Percentiles rank a stretch among this genome's conserved stretches.
Evolutionary conservation across 2,329 filamentous ascomycete genomes (phyloP).

Genomic region (Pyrenophora teres): DNA sequence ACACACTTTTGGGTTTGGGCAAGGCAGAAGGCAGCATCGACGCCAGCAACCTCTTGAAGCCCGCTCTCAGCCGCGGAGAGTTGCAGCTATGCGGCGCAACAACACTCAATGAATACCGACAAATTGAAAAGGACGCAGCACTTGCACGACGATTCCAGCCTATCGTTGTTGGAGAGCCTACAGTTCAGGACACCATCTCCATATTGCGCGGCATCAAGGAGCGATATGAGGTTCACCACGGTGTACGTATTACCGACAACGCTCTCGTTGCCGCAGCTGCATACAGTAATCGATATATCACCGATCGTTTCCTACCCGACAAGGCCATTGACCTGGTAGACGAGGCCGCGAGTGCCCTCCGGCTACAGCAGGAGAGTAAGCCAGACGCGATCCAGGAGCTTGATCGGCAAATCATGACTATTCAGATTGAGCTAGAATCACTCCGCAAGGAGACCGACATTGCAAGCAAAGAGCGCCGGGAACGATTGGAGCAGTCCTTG

Average conservation of each 20-base stretch:
- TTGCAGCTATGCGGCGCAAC: conserved; percentile 95
- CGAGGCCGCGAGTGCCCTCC: conserved; percentile 86
- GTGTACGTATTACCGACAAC: conserved; percentile 90
- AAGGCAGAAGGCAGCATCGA: conserved; percentile 97
- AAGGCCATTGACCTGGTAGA: conserved; percentile 98
- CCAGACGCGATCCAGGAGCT: conserved; percentile 91
- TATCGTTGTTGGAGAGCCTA: conserved; percentile 89
- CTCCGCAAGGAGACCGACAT: conserved; percentile 92
- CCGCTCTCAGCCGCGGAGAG: conserved; percentile 88
- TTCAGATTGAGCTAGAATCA: conserved; percentile 95
- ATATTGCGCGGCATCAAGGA: conserved; percentile 97
- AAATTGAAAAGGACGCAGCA: conserved; percentile 95
- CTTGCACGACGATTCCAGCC: conserved; percentile 92
- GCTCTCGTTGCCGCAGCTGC: conserved; percentile 90
- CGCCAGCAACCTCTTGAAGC: conserved; percentile 92
- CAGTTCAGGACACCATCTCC: conserved; percentile 89
- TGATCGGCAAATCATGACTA: conserved; percentile 94
- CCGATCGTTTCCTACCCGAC: conserved; percentile 91
- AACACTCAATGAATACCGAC: conserved; percentile 86
- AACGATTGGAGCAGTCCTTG: conserved; percentile 79
- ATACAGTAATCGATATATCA: conserved; percentile 94
- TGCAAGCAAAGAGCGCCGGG: conserved; percentile 81
- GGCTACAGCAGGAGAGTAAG: conserved; percentile 94
- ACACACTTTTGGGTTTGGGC: conserved; percentile 86
- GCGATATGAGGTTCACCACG: conserved; percentile 95